Evolutionary conservation across 129 eudicot species (phyloP).

Genomic region (Tagetes erecta): DNA sequence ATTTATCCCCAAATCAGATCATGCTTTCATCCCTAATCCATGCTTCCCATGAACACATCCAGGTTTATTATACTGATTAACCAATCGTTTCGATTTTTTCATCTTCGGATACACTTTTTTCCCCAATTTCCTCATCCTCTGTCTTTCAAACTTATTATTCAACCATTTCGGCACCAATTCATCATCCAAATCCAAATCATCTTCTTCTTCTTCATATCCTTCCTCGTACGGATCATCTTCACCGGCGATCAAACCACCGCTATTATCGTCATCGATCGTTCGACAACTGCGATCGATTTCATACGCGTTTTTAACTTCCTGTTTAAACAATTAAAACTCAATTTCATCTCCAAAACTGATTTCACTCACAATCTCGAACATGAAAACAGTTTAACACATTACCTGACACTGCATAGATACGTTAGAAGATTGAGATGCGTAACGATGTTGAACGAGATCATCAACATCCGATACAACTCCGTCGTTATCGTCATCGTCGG

Average conservation of each 20-base stretch:
- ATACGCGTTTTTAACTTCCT: not conserved
- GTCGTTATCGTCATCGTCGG: constrained; percentile 11
- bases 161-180: constrained; percentile 64
- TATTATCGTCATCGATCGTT: not conserved
- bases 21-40: constrained; percentile 65
- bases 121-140: constrained; percentile 86
- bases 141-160: constrained; percentile 46
- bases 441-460: constrained; percentile 21
- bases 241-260: constrained; percentile 15
- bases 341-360: not conserved
- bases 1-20: constrained; percentile 22
- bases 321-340: not conserved
- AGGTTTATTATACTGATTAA: constrained; percentile 44
- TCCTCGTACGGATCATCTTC: constrained; percentile 15
- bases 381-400: not conserved
- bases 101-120: constrained; percentile 53
- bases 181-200: constrained; percentile 52
- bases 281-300: constrained; percentile 2
- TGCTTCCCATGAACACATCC: constrained; percentile 70
- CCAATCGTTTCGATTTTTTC: constrained; percentile 50
- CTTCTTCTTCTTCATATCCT: constrained; percentile 26
- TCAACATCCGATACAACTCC: constrained; percentile 28
- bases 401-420: constrained; percentile 30
- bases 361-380: not conserved
- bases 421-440: constrained; percentile 28